A percentile compares a stretch with the other conserved stretches of the same genome.
These are phyloP conservation scores for Neoascochyta sp. DNA, from an alignment of 2,329 filamentous ascomycete species.

Conservation along the genomic window DNA sequence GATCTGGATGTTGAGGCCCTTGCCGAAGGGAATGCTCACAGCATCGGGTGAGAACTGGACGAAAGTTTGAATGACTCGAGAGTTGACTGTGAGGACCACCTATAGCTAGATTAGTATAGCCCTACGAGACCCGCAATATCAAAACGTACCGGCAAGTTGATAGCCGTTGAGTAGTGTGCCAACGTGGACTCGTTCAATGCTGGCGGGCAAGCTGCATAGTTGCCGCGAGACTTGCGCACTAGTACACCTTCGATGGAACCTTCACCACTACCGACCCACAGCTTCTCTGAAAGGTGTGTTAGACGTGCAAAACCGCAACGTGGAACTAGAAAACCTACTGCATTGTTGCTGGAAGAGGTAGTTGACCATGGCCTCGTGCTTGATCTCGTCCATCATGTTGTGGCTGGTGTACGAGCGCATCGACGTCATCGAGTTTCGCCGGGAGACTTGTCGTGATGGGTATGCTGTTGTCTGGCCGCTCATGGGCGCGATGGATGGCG, in stretches of 20 bases:
- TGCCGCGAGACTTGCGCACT: constrained; percentile 63
- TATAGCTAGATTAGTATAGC: too few species aligned
- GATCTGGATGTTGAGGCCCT: constrained; percentile 73
- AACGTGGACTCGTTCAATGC: constrained; percentile 61
- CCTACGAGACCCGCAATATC: too few species aligned
- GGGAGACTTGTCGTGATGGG: too few species aligned
- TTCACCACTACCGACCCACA: constrained; percentile 69
- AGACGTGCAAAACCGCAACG: constrained; percentile 31
- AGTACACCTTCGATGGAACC: constrained; percentile 48
- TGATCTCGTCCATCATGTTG: constrained; percentile 58
- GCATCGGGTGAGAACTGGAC: constrained; percentile 69
- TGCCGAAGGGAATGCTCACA: constrained; percentile 70
- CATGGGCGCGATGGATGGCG: constrained; percentile 6
- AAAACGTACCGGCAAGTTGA: constrained; percentile 64
- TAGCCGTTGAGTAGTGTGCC: constrained; percentile 60
- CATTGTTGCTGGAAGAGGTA: constrained; percentile 79
- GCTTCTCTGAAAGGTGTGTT: constrained; percentile 36
- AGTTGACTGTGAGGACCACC: constrained; percentile 79
- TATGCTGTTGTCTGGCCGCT: constrained; percentile 10
- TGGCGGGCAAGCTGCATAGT: constrained; percentile 71
- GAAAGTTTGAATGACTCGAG: constrained; percentile 73
- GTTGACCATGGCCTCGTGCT: constrained; percentile 79
- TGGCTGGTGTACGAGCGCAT: constrained; percentile 8
- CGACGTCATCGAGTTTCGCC: constrained; percentile 17
- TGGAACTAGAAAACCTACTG: constrained; percentile 24